These are phyloP conservation scores for Quercus variabilis DNA, from an alignment of 306 rosid species.

Conservation along the genomic window DNA sequence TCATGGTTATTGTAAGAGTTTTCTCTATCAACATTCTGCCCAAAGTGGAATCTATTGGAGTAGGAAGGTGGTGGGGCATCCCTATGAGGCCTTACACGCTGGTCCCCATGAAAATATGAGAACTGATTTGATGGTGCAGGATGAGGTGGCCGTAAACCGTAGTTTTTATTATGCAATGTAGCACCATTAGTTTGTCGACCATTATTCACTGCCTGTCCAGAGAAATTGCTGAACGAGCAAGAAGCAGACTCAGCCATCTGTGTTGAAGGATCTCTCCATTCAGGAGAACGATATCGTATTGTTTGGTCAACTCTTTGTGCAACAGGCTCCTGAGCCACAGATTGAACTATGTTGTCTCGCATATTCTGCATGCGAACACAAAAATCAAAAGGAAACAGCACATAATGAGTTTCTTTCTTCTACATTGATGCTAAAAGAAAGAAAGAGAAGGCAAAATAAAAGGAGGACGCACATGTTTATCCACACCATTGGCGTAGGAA, in stretches of 20 bases:
- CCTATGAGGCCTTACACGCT: constrained; percentile 51
- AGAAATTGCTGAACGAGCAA: constrained; percentile 47
- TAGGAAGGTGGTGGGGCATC: constrained; percentile 62
- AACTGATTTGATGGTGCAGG: constrained; percentile 75
- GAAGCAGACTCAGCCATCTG: constrained; percentile 49
- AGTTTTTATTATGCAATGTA: constrained; percentile 46
- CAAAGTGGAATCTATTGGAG: constrained; percentile 56
- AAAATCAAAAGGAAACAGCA: constrained; percentile 24
- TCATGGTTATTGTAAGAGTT: constrained; percentile 71
- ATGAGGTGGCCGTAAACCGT: constrained; percentile 67
- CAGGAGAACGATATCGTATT: constrained; percentile 43
- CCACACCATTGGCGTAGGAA: constrained; percentile 37
- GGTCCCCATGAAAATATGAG: constrained; percentile 69
- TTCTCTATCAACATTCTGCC: constrained; percentile 67
- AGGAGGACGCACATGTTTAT: constrained; percentile 47
- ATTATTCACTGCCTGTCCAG: constrained; percentile 43
- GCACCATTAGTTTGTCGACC: constrained; percentile 43
- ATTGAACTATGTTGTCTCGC: constrained; percentile 39
- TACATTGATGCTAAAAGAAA: neutral
- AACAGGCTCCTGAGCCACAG: constrained; percentile 48
- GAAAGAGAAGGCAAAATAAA: constrained; percentile 4
- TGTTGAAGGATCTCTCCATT: constrained; percentile 62
- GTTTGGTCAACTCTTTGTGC: constrained; percentile 47
- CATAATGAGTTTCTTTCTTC: constrained; percentile 7
- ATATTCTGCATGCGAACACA: constrained; percentile 39